These are phyloP conservation scores for Metschnikowia matae DNA, from an alignment of 805 yeast genomes.

Conservation along the genomic window DNA sequence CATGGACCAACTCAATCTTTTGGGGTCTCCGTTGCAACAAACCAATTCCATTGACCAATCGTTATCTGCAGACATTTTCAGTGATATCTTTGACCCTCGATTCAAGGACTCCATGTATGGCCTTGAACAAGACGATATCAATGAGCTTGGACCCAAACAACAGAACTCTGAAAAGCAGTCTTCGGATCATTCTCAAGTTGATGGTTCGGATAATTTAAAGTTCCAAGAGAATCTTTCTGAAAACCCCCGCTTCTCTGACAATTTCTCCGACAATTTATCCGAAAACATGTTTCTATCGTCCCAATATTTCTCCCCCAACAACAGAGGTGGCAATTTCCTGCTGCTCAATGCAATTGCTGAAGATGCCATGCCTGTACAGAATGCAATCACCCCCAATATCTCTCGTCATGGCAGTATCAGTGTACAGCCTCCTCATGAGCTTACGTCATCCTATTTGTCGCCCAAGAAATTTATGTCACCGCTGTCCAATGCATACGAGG, in stretches of 20 bases:
- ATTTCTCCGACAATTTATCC: slow-evolving; percentile 2
- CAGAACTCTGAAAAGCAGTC: background rate
- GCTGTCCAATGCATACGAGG: slow-evolving; percentile 22
- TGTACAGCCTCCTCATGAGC: slow-evolving; percentile 20
- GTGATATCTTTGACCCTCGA: background rate
- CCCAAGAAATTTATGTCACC: slow-evolving; percentile 37
- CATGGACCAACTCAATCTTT: slow-evolving; percentile 16
- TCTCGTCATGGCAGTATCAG: slow-evolving; percentile 32
- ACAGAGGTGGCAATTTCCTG: slow-evolving; percentile 20
- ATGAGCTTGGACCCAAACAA: background rate
- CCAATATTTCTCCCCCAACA: slow-evolving; percentile 41
- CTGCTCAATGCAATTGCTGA: slow-evolving; percentile 34
- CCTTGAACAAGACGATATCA: background rate
- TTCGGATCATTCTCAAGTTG: no score
- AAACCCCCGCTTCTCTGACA: background rate
- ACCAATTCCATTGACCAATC: slow-evolving; percentile 6
- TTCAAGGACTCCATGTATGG: background rate
- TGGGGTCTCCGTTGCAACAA: slow-evolving; percentile 16
- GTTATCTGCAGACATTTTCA: slow-evolving; percentile 5
- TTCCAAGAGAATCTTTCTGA: background rate
- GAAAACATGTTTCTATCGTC: slow-evolving; percentile 28
- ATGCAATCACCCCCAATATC: slow-evolving; percentile 29
- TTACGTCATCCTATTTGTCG: slow-evolving; percentile 32
- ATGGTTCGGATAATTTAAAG: background rate
- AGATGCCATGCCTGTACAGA: slow-evolving; percentile 17